Conservation (phyloP, 306 rosid genomes). For the Sophora flavescens region DNA sequence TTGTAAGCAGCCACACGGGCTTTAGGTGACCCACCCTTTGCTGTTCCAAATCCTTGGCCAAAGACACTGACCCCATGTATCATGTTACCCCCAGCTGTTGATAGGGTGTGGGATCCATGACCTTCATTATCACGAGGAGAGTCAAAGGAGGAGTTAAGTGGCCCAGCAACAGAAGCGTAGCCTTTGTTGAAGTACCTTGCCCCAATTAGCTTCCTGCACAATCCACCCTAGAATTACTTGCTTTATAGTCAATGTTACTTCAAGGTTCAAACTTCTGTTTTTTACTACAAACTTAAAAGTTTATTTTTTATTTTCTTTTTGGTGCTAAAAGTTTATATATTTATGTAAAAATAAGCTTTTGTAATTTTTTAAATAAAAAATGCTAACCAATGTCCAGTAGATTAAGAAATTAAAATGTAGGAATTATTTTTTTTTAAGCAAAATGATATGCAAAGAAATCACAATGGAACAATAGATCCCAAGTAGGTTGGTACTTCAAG, state of each 20-base stretch:
- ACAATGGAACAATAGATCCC: no score
- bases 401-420: no score
- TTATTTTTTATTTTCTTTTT: no score
- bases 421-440: no score
- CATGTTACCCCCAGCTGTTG: conserved; percentile 87
- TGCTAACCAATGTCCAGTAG: no score
- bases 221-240: background rate
- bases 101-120: conserved; percentile 91
- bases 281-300: no score
- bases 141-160: conserved; percentile 63
- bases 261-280: no score
- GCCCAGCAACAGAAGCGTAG: conserved; percentile 56
- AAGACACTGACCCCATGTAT: conserved; percentile 69
- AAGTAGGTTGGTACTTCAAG: no score
- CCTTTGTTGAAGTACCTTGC: conserved; percentile 94
- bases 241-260: background rate
- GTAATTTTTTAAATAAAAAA: no score
- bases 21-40: conserved; percentile 88
- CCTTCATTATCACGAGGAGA: conserved; percentile 86
- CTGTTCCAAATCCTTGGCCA: conserved; percentile 81
- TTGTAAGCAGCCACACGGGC: conserved; percentile 88
- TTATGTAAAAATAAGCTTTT: no score
- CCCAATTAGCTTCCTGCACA: conserved; percentile 82
- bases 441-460: no score
- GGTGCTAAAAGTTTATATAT: no score